phyloP scores from a whole-genome alignment of 345 rosid species.

The Rhodomyrtus tomentosa region DNA sequence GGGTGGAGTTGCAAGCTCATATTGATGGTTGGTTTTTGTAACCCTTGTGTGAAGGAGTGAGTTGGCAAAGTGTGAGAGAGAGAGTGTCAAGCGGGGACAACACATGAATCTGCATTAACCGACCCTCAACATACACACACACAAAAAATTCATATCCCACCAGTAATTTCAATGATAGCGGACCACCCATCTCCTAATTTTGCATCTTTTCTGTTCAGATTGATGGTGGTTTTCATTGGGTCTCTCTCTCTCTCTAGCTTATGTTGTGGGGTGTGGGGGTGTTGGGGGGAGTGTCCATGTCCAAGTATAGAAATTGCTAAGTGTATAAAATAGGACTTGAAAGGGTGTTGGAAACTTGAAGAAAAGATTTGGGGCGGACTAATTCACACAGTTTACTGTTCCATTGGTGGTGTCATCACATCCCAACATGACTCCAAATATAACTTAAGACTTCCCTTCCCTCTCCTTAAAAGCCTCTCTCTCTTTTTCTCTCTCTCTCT shows the following conservation, averaged over 20 bases:
- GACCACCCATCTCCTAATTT: slow-evolving; percentile 23
- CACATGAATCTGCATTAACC: slow-evolving; percentile 4
- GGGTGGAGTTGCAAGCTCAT: background rate
- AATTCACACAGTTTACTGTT: slow-evolving; percentile 15
- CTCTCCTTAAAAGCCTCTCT: slow-evolving; percentile 4
- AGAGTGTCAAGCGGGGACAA: slow-evolving; percentile 56
- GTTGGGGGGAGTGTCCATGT: background rate
- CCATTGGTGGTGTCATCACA: slow-evolving; percentile 11
- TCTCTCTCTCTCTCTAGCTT: background rate
- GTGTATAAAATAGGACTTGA: background rate
- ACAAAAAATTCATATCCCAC: background rate
- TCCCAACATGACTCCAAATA: background rate
- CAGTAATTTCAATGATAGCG: background rate
- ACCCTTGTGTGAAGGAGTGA: slow-evolving; percentile 14
- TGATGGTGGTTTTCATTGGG: background rate
- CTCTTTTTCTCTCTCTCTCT: background rate
- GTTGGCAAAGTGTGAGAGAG: slow-evolving; percentile 69
- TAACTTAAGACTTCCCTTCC: background rate
- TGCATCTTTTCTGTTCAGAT: slow-evolving; percentile 33
- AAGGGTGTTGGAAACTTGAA: background rate
- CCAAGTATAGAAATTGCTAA: background rate
- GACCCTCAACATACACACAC: slow-evolving; percentile 4
- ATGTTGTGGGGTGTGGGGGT: background rate
- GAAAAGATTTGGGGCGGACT: slow-evolving; percentile 7
- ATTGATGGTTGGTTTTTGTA: background rate